Conservation (phyloP, 176 grass and related monocot genomes). For the Ampelocalamus luodianensis region DNA sequence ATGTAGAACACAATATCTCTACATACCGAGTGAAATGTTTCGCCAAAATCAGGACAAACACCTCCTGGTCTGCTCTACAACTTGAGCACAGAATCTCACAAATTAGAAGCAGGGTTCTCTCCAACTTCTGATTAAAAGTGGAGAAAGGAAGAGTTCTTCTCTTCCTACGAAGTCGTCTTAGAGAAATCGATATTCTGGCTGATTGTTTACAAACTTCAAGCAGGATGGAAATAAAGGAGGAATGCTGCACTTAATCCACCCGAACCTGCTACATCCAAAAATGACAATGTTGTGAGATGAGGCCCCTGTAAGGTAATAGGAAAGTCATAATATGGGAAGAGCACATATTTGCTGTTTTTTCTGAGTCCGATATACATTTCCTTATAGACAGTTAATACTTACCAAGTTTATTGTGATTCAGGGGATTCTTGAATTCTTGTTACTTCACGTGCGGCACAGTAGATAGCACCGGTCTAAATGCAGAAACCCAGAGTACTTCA, state of each 20-base stretch:
- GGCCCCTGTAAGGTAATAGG: not conserved
- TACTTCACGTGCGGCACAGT: conserved; percentile 9
- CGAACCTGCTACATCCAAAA: not conserved
- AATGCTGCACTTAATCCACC: conserved; percentile 12
- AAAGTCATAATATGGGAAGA: conserved; percentile 14
- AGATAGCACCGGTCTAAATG: not conserved
- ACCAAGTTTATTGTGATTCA: conserved; percentile 39
- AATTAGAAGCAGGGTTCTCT: not conserved
- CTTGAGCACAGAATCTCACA: conserved; percentile 1
- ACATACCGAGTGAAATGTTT: conserved; percentile 33
- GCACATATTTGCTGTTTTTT: conserved; percentile 21
- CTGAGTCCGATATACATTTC: not conserved
- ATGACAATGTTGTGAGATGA: no score
- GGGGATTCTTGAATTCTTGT: conserved; percentile 42
- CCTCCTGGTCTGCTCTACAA: not conserved
- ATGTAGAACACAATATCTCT: conserved; percentile 15
- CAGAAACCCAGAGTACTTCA: no score
- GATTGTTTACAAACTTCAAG: no score
- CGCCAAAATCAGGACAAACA: conserved; percentile 11
- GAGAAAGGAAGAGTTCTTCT: conserved; percentile 10
- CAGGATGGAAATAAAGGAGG: conserved; percentile 7
- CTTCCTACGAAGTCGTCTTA: not conserved
- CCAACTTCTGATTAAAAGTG: conserved; percentile 34
- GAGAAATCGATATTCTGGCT: not conserved
- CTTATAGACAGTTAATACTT: conserved; percentile 30